Conservation (phyloP, 768 basidiomycete genomes). For the Strobilomyces echinocephalus region DNA sequence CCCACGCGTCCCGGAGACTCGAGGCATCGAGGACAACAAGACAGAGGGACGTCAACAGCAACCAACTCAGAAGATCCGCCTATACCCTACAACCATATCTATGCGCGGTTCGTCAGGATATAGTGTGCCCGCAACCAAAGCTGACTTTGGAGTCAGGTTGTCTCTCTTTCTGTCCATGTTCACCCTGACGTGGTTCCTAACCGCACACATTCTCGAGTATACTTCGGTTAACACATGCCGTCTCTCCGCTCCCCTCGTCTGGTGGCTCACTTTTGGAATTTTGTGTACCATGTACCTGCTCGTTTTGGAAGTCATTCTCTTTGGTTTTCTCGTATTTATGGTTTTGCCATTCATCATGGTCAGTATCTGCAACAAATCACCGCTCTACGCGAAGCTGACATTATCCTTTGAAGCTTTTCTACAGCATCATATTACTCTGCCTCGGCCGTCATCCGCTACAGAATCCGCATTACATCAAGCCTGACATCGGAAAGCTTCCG, state of each 20-base stretch:
- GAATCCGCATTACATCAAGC: conserved; percentile 66
- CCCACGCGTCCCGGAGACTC: conserved; percentile 10
- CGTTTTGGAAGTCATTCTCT: conserved; percentile 64
- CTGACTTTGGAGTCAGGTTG: conserved; percentile 35
- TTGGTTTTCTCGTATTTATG: conserved; percentile 74
- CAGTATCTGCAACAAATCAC: conserved; percentile 27
- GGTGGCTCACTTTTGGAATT: conserved; percentile 84
- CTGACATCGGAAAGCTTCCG: conserved; percentile 72
- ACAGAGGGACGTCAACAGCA: conserved; percentile 18
- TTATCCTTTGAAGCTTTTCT: conserved; percentile 49
- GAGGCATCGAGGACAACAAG: conserved; percentile 16
- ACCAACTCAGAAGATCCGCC: conserved; percentile 25
- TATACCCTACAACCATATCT: conserved; percentile 25
- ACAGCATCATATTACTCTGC: conserved; percentile 75
- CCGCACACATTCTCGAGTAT: conserved; percentile 75
- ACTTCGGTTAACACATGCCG: conserved; percentile 74
- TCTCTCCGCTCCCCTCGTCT: conserved; percentile 68
- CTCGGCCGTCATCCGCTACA: conserved; percentile 78
- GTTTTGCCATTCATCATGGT: conserved; percentile 77
- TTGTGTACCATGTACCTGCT: conserved; percentile 76
- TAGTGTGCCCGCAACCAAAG: neutral
- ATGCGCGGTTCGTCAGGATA: conserved; percentile 22
- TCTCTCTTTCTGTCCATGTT: conserved; percentile 63
- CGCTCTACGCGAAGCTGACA: conserved; percentile 3
- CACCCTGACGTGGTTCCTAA: conserved; percentile 79